Conservation (phyloP, 2,329 filamentous ascomycete genomes). For the Escovopsis sp. region DNA sequence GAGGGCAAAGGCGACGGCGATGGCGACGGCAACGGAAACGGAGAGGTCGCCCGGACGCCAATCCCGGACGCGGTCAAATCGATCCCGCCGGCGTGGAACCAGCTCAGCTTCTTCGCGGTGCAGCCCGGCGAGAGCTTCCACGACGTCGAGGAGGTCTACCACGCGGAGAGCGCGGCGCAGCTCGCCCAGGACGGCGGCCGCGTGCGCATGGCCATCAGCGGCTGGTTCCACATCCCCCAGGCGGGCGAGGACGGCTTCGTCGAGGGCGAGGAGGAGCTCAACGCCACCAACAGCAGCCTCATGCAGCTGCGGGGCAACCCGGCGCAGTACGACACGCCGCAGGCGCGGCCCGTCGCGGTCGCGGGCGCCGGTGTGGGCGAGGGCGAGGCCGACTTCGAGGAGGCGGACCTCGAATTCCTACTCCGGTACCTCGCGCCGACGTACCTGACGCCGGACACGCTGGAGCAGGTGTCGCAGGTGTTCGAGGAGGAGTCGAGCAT, state of each 20-base stretch:
- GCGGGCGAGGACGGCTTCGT: constrained; percentile 85
- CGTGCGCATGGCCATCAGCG: constrained; percentile 93
- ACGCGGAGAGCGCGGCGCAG: constrained; percentile 43
- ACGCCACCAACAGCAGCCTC: constrained; percentile 78
- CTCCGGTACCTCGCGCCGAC: constrained; percentile 80
- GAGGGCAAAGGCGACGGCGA: no score
- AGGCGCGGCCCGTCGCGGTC: constrained; percentile 39
- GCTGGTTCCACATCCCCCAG: constrained; percentile 98
- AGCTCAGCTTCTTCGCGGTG: constrained; percentile 94
- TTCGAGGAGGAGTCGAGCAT: constrained; percentile 78
- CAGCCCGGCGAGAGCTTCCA: constrained; percentile 98
- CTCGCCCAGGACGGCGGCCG: constrained; percentile 56
- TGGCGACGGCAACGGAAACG: constrained; percentile 48
- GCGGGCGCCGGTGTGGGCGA: constrained; percentile 23
- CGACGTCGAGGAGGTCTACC: constrained; percentile 95
- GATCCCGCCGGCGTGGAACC: constrained; percentile 93
- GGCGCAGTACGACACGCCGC: constrained; percentile 75
- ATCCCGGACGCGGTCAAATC: constrained; percentile 62
- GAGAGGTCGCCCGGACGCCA: constrained; percentile 65
- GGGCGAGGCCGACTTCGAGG: constrained; percentile 48
- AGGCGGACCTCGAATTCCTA: constrained; percentile 74
- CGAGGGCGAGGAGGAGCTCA: constrained; percentile 72
- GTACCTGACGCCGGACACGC: constrained; percentile 82
- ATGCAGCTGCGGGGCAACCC: constrained; percentile 87
- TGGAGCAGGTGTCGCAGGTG: constrained; percentile 64